Base-by-base conservation (phyloP, 1,139 yeast species). In the Geotrichum histeridarum region DNA sequence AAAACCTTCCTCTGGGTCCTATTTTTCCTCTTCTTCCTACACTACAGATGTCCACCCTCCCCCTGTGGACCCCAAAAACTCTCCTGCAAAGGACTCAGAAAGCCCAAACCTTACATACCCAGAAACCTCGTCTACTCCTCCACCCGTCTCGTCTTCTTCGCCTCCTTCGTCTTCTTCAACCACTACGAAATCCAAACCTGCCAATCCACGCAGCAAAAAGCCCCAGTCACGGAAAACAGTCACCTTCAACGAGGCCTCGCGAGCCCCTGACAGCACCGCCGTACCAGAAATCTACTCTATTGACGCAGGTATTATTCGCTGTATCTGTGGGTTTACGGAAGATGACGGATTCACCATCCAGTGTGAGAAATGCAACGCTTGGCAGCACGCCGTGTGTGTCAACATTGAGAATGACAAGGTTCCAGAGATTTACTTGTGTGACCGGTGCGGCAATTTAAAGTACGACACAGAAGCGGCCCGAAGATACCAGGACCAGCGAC, bases 311-410 rank as follows among this genome's bases (percentile, higher is more conserved):
- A 72, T 83, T 1, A 91, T 91, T 54, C 89, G 96, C 2, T 91
- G 99, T 71, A 81, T 91, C 4, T 91, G 99, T 73, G 91, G 84
- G 0, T 82, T 78, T 60, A 89, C 84, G 55, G 96, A 91, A 60
- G 98, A 91, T 69, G 98, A 91, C 66, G 97, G 97, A 0, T 89
- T 88, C 68, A 90, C 97, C 1, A 86, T 91, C 58, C 97, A 90
- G 69, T 91, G 98, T 72, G 96, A 90, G 67, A 78, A 81, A 48
- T 91, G 98, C 69, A 84, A 80, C 69, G 81, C 96, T 59, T 91
- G 97, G 97, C 96, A 90, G 67, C 98, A 91, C 71, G 91, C 95
- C 46, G 76, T 81, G 27, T 91, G 98, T 70, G 89, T 88, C 80
- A 87, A 86, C 8, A 87, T 86, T 60, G 77, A 76, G 51, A 79